Evolutionary conservation across 2,329 filamentous ascomycete species (phyloP).

Genomic region (Fusarium subtropicale): DNA sequence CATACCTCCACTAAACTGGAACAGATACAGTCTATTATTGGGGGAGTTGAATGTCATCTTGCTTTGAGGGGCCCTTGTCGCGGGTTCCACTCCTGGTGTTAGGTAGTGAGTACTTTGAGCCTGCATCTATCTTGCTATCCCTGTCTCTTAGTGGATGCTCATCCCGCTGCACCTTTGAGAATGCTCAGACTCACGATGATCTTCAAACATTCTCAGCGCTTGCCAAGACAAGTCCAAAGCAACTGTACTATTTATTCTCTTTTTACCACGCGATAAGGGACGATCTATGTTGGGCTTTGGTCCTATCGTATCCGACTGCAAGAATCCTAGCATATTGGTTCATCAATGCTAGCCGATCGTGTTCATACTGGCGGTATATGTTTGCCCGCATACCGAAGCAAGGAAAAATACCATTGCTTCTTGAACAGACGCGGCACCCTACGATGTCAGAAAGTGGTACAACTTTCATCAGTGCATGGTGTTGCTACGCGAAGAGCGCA

Average conservation of each 20-base stretch:
- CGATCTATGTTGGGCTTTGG: slow-evolving; percentile 9
- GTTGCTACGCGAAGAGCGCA: slow-evolving; percentile 30
- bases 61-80: slow-evolving; percentile 43
- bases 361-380: background rate
- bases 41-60: slow-evolving; percentile 49
- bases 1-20: slow-evolving; percentile 45
- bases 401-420: slow-evolving; percentile 3
- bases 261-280: slow-evolving; percentile 31
- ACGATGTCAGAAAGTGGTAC: slow-evolving; percentile 29
- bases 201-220: slow-evolving; percentile 36
- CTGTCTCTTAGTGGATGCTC: slow-evolving; percentile 32
- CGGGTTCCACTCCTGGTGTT: slow-evolving; percentile 32
- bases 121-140: slow-evolving; percentile 32
- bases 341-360: slow-evolving; percentile 11
- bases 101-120: slow-evolving; percentile 38
- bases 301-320: slow-evolving; percentile 20
- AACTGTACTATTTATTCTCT: slow-evolving; percentile 11
- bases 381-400: background rate
- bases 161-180: slow-evolving; percentile 44
- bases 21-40: slow-evolving; percentile 42
- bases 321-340: slow-evolving; percentile 13
- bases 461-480: slow-evolving; percentile 31
- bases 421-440: slow-evolving; percentile 12
- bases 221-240: slow-evolving; percentile 38
- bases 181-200: slow-evolving; percentile 43